phyloP scores from a whole-genome alignment of 768 basidiomycete genomes.

The Chlorophyllum brunneum region DNA sequence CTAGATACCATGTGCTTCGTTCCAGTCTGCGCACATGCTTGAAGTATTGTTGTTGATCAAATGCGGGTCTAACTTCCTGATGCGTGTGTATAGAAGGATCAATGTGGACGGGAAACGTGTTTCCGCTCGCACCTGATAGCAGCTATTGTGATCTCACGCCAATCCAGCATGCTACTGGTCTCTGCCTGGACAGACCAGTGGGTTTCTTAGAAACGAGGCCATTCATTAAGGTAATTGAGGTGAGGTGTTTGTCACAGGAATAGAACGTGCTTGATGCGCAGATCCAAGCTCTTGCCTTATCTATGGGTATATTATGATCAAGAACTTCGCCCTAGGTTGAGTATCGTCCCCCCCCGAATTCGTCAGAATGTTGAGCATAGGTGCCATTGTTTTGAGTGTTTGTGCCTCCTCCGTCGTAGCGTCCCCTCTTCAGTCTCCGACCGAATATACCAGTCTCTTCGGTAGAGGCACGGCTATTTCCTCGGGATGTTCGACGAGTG shows the following conservation, averaged over 20 bases:
- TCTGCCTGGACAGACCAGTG: not conserved
- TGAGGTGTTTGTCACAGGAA: too few species aligned
- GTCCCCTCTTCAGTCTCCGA: slow-evolving; percentile 1
- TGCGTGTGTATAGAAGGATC: not conserved
- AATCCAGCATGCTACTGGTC: not conserved
- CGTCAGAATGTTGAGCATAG: not conserved
- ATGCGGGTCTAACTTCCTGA: not conserved
- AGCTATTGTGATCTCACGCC: not conserved
- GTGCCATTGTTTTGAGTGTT: not conserved
- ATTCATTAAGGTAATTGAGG: too few species aligned
- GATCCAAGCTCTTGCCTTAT: too few species aligned
- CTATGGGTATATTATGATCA: not conserved
- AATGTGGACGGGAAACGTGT: not conserved
- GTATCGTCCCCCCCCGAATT: not conserved
- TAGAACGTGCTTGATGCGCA: too few species aligned
- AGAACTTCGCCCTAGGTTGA: not conserved
- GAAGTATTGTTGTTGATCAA: not conserved
- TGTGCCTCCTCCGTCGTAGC: not conserved
- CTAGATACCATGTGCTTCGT: not conserved
- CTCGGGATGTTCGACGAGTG: slow-evolving; percentile 52
- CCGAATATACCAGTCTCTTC: slow-evolving; percentile 18
- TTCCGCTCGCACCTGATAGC: not conserved
- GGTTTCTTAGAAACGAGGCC: too few species aligned
- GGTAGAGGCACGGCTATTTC: slow-evolving; percentile 23
- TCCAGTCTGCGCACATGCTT: not conserved